A percentile compares a stretch with the other conserved stretches of the same genome.
Conservation (phyloP, 345 rosid species). For the Pistacia atlantica region DNA sequence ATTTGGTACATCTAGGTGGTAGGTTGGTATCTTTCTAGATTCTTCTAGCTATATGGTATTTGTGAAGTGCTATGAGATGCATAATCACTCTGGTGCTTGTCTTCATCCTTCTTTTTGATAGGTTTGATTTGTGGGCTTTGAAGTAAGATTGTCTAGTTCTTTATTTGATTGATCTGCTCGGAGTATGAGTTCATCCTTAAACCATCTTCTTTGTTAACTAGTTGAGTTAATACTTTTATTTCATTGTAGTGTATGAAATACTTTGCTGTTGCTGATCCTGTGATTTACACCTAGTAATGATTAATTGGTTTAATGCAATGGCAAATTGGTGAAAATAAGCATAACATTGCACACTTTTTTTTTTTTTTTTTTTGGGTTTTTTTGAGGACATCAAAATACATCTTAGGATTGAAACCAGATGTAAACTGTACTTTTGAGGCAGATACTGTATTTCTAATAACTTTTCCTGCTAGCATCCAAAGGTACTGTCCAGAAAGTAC, state of each 20-base stretch:
- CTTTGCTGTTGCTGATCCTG: background rate
- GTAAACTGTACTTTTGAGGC: background rate
- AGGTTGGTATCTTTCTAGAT: background rate
- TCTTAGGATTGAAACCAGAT: background rate
- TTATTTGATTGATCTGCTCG: background rate
- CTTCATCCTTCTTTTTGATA: background rate
- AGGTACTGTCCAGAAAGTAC: background rate
- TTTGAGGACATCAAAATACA: background rate
- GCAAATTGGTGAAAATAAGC: slow-evolving; percentile 1
- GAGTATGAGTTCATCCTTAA: background rate
- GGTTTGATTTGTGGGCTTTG: background rate
- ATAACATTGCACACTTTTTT: background rate
- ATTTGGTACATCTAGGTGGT: background rate
- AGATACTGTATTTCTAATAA: background rate
- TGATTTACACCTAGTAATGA: background rate
- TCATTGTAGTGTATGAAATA: too few species aligned
- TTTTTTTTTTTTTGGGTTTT: too few species aligned
- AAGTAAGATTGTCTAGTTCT: background rate
- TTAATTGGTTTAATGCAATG: background rate
- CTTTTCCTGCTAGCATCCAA: background rate
- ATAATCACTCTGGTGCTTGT: background rate
- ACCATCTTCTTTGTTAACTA: background rate
- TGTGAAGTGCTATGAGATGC: background rate
- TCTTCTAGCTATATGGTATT: too few species aligned
- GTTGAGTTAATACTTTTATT: background rate